Conservation (phyloP, 2,329 filamentous ascomycete species). For the Taxawa tesnikishii region DNA sequence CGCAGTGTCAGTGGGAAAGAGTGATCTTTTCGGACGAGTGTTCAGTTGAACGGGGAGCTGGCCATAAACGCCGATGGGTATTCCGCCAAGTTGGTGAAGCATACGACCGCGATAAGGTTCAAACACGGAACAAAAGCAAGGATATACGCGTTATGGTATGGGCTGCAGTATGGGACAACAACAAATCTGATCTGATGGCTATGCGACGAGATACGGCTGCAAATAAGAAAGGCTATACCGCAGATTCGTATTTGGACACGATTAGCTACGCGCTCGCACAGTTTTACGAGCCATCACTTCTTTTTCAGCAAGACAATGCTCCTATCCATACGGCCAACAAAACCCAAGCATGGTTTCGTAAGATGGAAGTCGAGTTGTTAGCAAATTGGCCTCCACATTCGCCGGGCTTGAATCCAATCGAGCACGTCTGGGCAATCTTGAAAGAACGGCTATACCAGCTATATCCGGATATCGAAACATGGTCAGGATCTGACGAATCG, state of each 20-base stretch:
- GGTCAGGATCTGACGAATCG: not conserved
- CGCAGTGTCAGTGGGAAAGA: not conserved
- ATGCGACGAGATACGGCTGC: not conserved
- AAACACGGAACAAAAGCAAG: too few relatives aligned
- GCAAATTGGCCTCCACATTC: slow-evolving; percentile 1
- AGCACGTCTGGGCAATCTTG: slow-evolving; percentile 3
- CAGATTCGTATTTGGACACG: too few relatives aligned
- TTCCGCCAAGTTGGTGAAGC: slow-evolving; percentile 3
- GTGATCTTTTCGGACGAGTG: too few relatives aligned
- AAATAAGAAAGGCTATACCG: not conserved
- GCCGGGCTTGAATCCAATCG: slow-evolving; percentile 1
- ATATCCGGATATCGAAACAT: slow-evolving; percentile 2
- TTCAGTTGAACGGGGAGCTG: too few relatives aligned
- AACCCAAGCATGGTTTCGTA: not conserved
- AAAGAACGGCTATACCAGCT: slow-evolving; percentile 4
- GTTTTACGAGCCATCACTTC: not conserved
- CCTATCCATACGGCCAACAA: not conserved
- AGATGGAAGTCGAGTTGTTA: not conserved
- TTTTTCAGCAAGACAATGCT: slow-evolving; percentile 2
- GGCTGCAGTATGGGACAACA: too few relatives aligned
- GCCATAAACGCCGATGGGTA: slow-evolving; percentile 1
- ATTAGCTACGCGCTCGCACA: not conserved
- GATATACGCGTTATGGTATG: too few relatives aligned
- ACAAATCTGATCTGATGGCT: too few relatives aligned
- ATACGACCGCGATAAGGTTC: too few relatives aligned